Evolutionary conservation across 2,329 filamentous ascomycete genomes (phyloP), one percentile per base, ranked within the genome.

Genomic region (Diplodia seriata): DNA sequence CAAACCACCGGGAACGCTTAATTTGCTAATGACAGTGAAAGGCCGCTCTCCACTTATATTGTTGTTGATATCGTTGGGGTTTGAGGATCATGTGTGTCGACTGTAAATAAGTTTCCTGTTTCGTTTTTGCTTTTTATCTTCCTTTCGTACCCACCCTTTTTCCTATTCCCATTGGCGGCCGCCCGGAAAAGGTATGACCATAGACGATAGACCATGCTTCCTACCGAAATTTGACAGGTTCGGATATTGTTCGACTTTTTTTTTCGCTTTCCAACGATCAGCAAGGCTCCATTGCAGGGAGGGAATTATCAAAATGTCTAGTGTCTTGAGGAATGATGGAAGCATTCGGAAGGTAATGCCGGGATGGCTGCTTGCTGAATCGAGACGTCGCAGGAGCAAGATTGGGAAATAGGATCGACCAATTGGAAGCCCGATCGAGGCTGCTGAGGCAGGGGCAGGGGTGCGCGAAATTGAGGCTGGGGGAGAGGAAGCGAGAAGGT

Each of bases 131-230:
- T 47, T 47, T 47, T 47, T 26, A 4, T 26, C 26, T 26, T 4
- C 26, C 26, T 26, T 47, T 47, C 9, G 2, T 47, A 47, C 11
- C 26, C 23, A 15, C 5, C 11, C 18, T 36, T 55, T 55, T 33
- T 20, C 29, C 29, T 20, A 29, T 36, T 63, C 43, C 26, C 50
- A 63, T 36, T 63, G 33, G 31, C 33, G 18, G 53, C 50, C 59
- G 59, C 29, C 43, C 43, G 59, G 31, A 31, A 23, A 38, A 38
- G 47, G 43, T 63, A 51, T 63, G 47, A 50, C 11, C n/a, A 50
- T 63, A 63, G 59, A 63, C 59, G 18, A 51, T 63, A 51, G 59
- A 63, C 43, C 26, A 31, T 31, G 29, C 26, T 55, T 62, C 15
- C 43, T 38, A 51, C 29, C 57, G 43, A 50, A 50, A 36, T 43